Evolutionary conservation across 2,329 filamentous ascomycete genomes (phyloP).

Genomic region (Pestalotiopsis sp.): DNA sequence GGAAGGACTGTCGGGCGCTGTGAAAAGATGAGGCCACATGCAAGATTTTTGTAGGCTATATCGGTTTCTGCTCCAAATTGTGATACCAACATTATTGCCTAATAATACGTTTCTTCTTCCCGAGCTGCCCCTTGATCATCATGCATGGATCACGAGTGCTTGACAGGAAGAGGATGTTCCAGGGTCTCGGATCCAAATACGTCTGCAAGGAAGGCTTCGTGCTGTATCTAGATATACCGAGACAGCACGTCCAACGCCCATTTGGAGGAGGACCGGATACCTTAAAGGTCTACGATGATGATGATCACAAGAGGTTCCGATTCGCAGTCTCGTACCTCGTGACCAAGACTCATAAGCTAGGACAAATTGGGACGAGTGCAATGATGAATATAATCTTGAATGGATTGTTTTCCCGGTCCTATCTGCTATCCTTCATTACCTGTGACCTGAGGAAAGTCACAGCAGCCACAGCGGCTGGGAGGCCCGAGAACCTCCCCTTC

Average conservation of each 20-base stretch:
- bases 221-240: too few species aligned
- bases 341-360: too few species aligned
- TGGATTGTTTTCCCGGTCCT: background rate
- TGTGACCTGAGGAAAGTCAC: background rate
- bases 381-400: too few species aligned
- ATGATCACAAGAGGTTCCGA: too few species aligned
- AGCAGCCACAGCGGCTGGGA: background rate
- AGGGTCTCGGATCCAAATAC: too few species aligned
- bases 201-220: too few species aligned
- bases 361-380: too few species aligned
- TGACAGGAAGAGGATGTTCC: too few species aligned
- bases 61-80: background rate
- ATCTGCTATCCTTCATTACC: background rate
- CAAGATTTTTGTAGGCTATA: background rate
- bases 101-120: background rate
- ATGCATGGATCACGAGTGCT: background rate
- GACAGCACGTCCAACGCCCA: too few species aligned
- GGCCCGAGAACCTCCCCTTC: background rate
- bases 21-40: background rate
- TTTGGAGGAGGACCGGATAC: too few species aligned
- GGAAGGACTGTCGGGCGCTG: background rate
- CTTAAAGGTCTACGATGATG: too few species aligned
- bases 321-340: too few species aligned
- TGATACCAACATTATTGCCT: background rate
- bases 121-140: background rate